phyloP scores from a whole-genome alignment of 2,329 filamentous ascomycete species.

The Dactylellina leptospora region DNA sequence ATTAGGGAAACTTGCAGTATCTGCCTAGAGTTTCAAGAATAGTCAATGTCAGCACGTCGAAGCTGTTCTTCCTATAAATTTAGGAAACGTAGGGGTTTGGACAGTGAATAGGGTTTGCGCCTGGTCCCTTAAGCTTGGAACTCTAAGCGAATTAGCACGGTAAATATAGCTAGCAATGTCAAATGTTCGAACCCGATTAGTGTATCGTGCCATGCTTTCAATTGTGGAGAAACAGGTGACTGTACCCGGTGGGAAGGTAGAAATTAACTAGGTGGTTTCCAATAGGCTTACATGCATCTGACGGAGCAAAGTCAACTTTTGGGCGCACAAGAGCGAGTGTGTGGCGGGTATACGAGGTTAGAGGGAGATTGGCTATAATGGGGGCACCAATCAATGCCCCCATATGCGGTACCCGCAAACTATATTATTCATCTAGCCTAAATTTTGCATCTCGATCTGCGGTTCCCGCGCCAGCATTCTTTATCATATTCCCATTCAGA shows the following conservation, averaged over 20 bases:
- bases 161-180: constrained; percentile 2
- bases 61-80: neutral
- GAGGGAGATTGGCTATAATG: constrained; percentile 21
- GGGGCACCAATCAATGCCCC: constrained; percentile 25
- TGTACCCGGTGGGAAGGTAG: constrained; percentile 16
- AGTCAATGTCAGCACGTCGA: neutral
- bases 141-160: constrained; percentile 5
- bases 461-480: constrained; percentile 12
- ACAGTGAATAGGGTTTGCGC: too few relatives aligned
- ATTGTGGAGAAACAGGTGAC: constrained; percentile 4
- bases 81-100: neutral
- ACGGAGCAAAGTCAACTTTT: constrained; percentile 1
- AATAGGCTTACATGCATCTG: constrained; percentile 26
- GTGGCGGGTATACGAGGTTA: constrained; percentile 47
- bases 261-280: constrained; percentile 5
- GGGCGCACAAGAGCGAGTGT: constrained; percentile 11
- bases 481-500: constrained; percentile 5
- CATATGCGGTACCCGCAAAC: neutral
- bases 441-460: constrained; percentile 46
- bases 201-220: neutral
- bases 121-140: neutral
- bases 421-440: constrained; percentile 36
- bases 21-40: neutral
- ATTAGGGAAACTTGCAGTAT: constrained; percentile 1
- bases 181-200: neutral